A percentile compares a stretch with the other conserved stretches of the same genome.
phyloP scores from a whole-genome alignment of 345 rosid species.

The Lenwebbia sp. region DNA sequence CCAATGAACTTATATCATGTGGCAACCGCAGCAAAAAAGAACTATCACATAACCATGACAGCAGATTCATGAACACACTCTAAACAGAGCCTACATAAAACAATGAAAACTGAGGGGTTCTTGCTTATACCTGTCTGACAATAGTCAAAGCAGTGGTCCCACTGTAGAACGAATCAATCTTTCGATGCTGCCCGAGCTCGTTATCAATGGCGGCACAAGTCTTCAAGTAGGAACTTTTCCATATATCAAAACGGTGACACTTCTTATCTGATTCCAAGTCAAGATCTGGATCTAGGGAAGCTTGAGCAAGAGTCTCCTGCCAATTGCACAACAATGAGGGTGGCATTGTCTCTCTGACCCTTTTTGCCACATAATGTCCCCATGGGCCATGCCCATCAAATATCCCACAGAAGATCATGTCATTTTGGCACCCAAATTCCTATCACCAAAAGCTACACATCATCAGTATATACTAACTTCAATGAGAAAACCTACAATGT shows the following conservation, averaged over 20 bases:
- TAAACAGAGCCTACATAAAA: not conserved
- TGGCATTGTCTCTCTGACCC: constrained; percentile 74
- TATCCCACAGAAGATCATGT: constrained; percentile 85
- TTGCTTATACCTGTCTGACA: constrained; percentile 64
- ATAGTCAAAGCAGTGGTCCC: constrained; percentile 80
- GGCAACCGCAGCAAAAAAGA: not conserved
- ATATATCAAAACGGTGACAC: constrained; percentile 37
- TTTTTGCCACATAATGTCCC: constrained; percentile 90
- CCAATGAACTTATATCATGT: not conserved
- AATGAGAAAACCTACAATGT: not conserved
- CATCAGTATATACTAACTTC: not conserved
- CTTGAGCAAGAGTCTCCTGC: constrained; percentile 67
- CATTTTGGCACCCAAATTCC: constrained; percentile 85
- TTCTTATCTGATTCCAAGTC: constrained; percentile 46
- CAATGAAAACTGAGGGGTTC: not conserved
- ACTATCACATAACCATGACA: not conserved
- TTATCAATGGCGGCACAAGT: constrained; percentile 72
- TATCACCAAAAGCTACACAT: constrained; percentile 7
- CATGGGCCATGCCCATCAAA: constrained; percentile 95
- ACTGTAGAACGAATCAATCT: constrained; percentile 66
- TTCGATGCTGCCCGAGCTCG: constrained; percentile 55
- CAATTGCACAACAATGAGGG: constrained; percentile 52
- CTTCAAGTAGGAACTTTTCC: constrained; percentile 77
- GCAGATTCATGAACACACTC: not conserved
- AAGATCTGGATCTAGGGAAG: constrained; percentile 29